A percentile compares a stretch with the other conserved stretches of the same genome.
Evolutionary conservation across 1,139 yeast species (phyloP).

Genomic region (Ashbya aceris): DNA sequence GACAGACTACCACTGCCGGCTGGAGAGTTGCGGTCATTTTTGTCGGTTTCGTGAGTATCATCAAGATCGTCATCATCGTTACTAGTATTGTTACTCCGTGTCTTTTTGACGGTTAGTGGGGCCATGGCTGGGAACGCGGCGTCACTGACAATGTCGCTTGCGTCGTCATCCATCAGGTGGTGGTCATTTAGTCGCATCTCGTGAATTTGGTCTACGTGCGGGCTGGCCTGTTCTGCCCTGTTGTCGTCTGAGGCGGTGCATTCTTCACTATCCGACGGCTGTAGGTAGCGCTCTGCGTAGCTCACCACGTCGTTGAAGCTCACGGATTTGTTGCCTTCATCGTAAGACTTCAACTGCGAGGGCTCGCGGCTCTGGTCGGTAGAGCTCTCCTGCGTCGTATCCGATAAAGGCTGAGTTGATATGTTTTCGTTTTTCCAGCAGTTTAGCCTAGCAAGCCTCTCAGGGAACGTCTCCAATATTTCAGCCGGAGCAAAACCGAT

Average conservation of each 20-base stretch:
- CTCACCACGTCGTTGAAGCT: conserved; percentile 31
- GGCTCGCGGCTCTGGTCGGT: background rate
- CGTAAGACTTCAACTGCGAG: conserved; percentile 9
- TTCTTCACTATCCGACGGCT: conserved; percentile 18
- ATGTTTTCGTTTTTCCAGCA: conserved; percentile 83
- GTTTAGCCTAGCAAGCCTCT: conserved; percentile 81
- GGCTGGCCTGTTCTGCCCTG: conserved; percentile 10
- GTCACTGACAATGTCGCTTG: conserved; percentile 31
- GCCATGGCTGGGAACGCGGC: conserved; percentile 24
- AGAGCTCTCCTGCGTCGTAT: background rate
- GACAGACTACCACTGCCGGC: conserved; percentile 1
- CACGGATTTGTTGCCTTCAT: conserved; percentile 28
- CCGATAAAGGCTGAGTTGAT: conserved; percentile 16
- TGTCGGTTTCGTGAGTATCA: conserved; percentile 1
- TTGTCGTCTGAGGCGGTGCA: conserved; percentile 18
- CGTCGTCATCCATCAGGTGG: conserved; percentile 19
- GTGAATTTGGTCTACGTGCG: conserved; percentile 22
- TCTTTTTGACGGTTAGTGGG: conserved; percentile 23
- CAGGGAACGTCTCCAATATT: conserved; percentile 83
- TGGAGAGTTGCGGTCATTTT: background rate
- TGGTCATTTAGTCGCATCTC: conserved; percentile 16
- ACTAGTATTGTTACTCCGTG: conserved; percentile 11
- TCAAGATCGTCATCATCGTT: conserved; percentile 4
- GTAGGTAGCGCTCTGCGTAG: conserved; percentile 28
- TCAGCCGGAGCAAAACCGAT: conserved; percentile 97